A percentile compares a stretch with the other conserved stretches of the same genome.
These are phyloP conservation scores for Lippia alba DNA, from an alignment of 305 asterid genomes.

Conservation along the genomic window DNA sequence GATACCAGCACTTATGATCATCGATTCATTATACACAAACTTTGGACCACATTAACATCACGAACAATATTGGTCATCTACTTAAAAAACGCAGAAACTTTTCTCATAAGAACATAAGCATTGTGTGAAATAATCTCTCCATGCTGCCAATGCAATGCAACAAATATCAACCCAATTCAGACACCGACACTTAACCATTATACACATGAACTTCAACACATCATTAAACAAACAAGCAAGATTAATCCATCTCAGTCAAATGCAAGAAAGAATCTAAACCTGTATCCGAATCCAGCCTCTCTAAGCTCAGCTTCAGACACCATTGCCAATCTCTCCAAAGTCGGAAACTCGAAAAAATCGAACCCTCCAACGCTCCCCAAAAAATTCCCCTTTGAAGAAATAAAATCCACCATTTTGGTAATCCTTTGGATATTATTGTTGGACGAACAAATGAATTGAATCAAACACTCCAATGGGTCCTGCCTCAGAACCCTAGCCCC, in stretches of 20 bases:
- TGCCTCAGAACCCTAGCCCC: constrained; percentile 96
- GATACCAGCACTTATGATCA: not conserved
- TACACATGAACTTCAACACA: constrained; percentile 26
- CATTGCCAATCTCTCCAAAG: constrained; percentile 62
- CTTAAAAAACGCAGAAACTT: constrained; percentile 25
- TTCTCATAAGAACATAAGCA: not conserved
- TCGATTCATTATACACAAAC: constrained; percentile 1
- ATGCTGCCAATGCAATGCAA: constrained; percentile 1
- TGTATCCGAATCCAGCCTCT: constrained; percentile 95
- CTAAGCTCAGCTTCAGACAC: constrained; percentile 75
- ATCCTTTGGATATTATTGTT: constrained; percentile 87
- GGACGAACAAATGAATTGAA: constrained; percentile 93
- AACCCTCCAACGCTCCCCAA: constrained; percentile 79
- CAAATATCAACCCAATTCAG: not conserved
- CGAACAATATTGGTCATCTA: not conserved
- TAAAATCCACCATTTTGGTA: constrained; percentile 85
- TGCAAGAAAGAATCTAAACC: constrained; percentile 49
- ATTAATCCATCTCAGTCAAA: not conserved
- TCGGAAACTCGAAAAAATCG: constrained; percentile 80
- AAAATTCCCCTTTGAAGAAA: constrained; percentile 72
- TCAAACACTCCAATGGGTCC: constrained; percentile 89
- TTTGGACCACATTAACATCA: constrained; percentile 22
- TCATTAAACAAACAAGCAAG: constrained; percentile 2
- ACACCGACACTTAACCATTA: not conserved
- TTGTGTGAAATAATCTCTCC: not conserved